Conservation (phyloP, 2,329 filamentous ascomycete genomes). For the Byssoonygena ceratinophila region DNA sequence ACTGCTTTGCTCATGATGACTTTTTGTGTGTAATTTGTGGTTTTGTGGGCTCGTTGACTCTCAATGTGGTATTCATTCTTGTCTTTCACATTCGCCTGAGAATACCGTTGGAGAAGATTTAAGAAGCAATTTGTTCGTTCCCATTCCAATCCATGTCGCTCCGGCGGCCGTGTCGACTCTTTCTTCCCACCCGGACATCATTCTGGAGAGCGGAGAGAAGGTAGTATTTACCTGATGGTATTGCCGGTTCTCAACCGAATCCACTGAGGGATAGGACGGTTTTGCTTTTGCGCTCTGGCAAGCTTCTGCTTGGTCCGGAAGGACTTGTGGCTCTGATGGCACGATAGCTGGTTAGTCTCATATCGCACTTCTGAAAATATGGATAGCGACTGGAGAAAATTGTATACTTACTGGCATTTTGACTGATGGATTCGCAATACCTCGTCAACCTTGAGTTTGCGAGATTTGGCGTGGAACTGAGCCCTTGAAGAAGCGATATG, state of each 20-base stretch:
- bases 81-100: no score
- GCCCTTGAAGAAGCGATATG: slow-evolving; percentile 25
- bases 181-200: no score
- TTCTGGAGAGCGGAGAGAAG: no score
- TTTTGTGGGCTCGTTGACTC: no score
- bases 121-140: no score
- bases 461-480: slow-evolving; percentile 8
- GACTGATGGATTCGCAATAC: slow-evolving; percentile 29
- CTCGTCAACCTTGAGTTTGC: slow-evolving; percentile 13
- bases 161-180: no score
- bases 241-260: slow-evolving; percentile 97
- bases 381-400: slow-evolving; percentile 9
- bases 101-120: no score
- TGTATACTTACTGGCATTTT: slow-evolving; percentile 46
- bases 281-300: slow-evolving; percentile 99
- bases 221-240: slow-evolving; percentile 82
- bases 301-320: slow-evolving; percentile 99
- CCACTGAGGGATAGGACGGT: slow-evolving; percentile 99
- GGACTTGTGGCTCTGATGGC: slow-evolving; percentile 86
- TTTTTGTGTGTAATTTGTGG: background rate
- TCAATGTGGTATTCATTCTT: background rate
- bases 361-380: background rate
- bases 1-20: background rate
- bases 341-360: slow-evolving; percentile 1
- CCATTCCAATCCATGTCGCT: no score